Evolutionary conservation across 495 filamentous ascomycete species (phyloP).

Genomic region (Talaromyces adpressus): DNA sequence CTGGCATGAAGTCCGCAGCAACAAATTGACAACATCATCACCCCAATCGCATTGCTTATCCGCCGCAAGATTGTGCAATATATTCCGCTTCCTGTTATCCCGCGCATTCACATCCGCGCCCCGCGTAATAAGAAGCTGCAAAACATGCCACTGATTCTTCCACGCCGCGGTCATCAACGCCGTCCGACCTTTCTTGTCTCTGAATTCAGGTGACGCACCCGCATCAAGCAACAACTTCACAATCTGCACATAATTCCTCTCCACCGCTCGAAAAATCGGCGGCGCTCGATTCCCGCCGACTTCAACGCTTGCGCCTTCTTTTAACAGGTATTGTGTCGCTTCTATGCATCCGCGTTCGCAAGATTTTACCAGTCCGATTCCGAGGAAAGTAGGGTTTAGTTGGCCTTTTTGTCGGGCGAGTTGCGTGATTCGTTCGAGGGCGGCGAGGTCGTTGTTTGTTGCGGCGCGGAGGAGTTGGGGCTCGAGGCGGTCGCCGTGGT

Average conservation of each 20-base stretch:
- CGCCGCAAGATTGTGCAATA: conserved; percentile 49
- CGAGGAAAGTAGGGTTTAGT: conserved; percentile 42
- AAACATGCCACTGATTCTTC: conserved; percentile 44
- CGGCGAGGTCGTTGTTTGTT: conserved; percentile 33
- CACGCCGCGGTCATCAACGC: conserved; percentile 54
- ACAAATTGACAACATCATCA: conserved; percentile 37
- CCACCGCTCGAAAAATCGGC: conserved; percentile 44
- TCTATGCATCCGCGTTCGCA: conserved; percentile 38
- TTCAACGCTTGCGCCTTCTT: conserved; percentile 37
- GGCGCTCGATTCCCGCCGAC: conserved; percentile 30
- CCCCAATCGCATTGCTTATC: conserved; percentile 49
- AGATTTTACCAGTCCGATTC: conserved; percentile 42
- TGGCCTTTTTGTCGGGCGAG: conserved; percentile 34
- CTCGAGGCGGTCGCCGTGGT: conserved; percentile 42
- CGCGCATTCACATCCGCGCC: conserved; percentile 43
- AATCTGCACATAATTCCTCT: conserved; percentile 41
- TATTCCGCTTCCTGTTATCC: conserved; percentile 32
- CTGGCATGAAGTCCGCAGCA: conserved; percentile 35
- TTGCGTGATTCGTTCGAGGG: conserved; percentile 29
- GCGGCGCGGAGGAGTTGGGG: conserved; percentile 46
- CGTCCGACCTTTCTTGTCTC: conserved; percentile 44
- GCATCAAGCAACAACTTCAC: conserved; percentile 38
- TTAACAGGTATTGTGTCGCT: conserved; percentile 40
- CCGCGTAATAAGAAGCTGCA: conserved; percentile 40
- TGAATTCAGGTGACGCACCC: conserved; percentile 31